Evolutionary conservation across 306 rosid genomes (phyloP), one percentile per base, ranked within the genome.

Genomic region (Mimosa bimucronata): DNA sequence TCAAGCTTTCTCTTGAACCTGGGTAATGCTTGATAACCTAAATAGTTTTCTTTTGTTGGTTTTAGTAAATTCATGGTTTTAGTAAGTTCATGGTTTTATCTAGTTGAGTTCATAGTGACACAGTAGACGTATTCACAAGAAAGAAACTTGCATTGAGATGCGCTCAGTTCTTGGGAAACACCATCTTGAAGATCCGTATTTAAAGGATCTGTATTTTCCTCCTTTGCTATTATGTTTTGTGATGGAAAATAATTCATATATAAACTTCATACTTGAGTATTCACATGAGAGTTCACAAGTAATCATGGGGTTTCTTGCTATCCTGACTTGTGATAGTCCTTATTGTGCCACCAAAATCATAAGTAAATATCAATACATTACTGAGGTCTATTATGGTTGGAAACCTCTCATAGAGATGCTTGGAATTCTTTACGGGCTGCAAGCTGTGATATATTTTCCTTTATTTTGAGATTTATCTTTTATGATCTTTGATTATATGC

Each of bases 1-100:
- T 88, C 79, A 90, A 80, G 79, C 89, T 95, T 40, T 87, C 96
- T 84, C 97, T 93, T 74, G 72, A 61, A 41, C 94, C 99, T 14
- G 99, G 99, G 99, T 95, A 91, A 83, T 77, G 5, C 52, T 80
- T 69, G 46, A 77, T 30, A 70, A 68, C 75, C 50, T 66, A 76
- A 26, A 76, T 66, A 38, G 25, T 77, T 44, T 74, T 2, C 38
- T 34, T 68, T 23, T 79, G 30, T 38, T 38, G 30, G 29, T 4
- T 9, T 3, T 37, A 38, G 19, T 7, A 25, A 57, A 25, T 7
- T 40, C 57, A 9, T 76, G 78, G 29, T 37, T 34, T 12, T 66
- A 37, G 16, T 6, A 23, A 55, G 31, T 6, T 38, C 55, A 9
- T 77, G 78, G 30, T 38, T 70, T 29, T 46, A 46, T 61, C 30